Percentiles rank a stretch among this genome's conserved stretches.
These are phyloP conservation scores for Aegilops speltoides DNA, from an alignment of 176 grass and related monocot genomes.

Conservation along the genomic window DNA sequence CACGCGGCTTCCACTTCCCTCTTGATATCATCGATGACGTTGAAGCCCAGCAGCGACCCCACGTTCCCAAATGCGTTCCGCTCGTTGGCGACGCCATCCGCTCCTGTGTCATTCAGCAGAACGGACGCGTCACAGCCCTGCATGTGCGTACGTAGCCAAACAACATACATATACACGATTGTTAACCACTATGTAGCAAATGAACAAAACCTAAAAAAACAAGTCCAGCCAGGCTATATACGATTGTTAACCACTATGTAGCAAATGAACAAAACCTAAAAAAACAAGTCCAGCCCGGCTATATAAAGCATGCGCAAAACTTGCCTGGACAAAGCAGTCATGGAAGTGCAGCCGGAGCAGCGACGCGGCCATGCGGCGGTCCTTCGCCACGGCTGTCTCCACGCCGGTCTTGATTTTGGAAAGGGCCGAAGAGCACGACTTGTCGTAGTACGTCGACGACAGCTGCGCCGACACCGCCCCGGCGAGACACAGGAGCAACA, in stretches of 20 bases:
- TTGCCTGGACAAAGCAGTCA: constrained; percentile 91
- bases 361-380: constrained; percentile 66
- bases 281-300: background rate
- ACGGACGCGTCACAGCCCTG: constrained; percentile 77
- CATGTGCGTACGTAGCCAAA: background rate
- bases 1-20: constrained; percentile 51
- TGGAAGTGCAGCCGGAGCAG: constrained; percentile 83
- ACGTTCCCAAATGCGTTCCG: background rate
- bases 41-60: background rate
- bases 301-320: background rate
- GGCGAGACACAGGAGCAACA: constrained; percentile 29
- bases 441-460: constrained; percentile 79
- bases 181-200: background rate
- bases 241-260: no score
- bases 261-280: background rate
- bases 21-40: constrained; percentile 45
- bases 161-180: background rate
- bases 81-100: constrained; percentile 44
- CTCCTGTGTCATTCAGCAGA: constrained; percentile 17
- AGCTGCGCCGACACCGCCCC: constrained; percentile 50
- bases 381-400: constrained; percentile 41
- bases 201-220: background rate
- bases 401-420: constrained; percentile 58
- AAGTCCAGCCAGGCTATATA: background rate
- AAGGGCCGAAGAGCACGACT: constrained; percentile 52